Evolutionary conservation across 192 early-diverging fungal species (phyloP).

Genomic region (Gamsiella multidivaricata): DNA sequence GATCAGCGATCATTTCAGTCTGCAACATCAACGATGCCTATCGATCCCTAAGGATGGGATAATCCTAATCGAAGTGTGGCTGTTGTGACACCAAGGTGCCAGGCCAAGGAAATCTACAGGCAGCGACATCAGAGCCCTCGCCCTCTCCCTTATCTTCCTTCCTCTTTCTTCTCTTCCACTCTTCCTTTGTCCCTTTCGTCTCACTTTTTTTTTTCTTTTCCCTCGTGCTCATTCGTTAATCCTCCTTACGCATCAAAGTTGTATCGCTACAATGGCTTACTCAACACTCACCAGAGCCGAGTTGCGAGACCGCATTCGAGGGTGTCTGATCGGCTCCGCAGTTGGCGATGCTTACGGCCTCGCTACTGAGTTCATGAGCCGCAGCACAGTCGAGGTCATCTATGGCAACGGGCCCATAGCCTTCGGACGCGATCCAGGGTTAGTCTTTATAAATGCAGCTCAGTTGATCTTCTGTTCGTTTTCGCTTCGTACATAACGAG

Average conservation of each 20-base stretch:
- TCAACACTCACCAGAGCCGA: slow-evolving; percentile 17
- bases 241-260: neutral
- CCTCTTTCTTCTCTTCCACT: too few species aligned
- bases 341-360: slow-evolving; percentile 73
- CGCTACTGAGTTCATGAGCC: slow-evolving; percentile 70
- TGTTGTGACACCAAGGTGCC: too few species aligned
- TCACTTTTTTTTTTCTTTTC: too few species aligned
- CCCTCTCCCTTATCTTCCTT: too few species aligned
- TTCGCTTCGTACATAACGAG: too few species aligned
- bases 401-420: slow-evolving; percentile 69
- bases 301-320: slow-evolving; percentile 30
- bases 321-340: slow-evolving; percentile 55
- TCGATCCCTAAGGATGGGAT: too few species aligned
- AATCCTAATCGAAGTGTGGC: too few species aligned
- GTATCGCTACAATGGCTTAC: neutral
- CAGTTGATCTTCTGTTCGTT: neutral
- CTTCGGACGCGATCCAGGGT: slow-evolving; percentile 65
- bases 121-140: too few species aligned
- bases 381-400: slow-evolving; percentile 33
- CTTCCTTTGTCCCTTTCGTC: too few species aligned
- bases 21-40: too few species aligned
- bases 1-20: too few species aligned
- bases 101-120: too few species aligned
- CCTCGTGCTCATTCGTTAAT: neutral
- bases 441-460: neutral